phyloP scores from a whole-genome alignment of 2,329 filamentous ascomycete species.

The Aspergillus quadricinctus region DNA sequence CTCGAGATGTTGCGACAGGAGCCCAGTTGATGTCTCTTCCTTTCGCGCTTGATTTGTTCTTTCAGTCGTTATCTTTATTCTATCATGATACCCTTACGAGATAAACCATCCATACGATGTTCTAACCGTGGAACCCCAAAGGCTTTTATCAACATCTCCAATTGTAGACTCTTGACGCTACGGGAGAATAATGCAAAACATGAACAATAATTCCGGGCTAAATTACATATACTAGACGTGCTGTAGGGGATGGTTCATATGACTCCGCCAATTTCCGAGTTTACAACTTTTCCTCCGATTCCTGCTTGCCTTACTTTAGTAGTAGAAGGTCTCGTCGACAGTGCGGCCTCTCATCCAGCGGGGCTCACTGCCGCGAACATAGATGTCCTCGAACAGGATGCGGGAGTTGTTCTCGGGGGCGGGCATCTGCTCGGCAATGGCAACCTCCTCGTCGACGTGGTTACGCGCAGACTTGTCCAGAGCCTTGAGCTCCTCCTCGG shows the following conservation, averaged over 20 bases:
- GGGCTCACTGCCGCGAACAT: constrained; percentile 82
- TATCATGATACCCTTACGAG: constrained; percentile 18
- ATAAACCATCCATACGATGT: not conserved
- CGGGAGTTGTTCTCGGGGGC: constrained; percentile 71
- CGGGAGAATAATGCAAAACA: constrained; percentile 22
- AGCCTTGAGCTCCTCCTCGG: constrained; percentile 91
- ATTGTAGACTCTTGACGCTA: constrained; percentile 24
- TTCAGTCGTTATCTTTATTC: constrained; percentile 3
- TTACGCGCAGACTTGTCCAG: constrained; percentile 90
- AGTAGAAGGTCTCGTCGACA: constrained; percentile 88
- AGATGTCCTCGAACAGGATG: constrained; percentile 95
- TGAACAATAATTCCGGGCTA: constrained; percentile 31
- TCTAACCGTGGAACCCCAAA: not conserved
- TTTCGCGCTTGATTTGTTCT: constrained; percentile 4
- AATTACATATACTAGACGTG: constrained; percentile 35
- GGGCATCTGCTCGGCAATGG: constrained; percentile 82
- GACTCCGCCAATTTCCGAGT: constrained; percentile 14
- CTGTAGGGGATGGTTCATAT: constrained; percentile 19
- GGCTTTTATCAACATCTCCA: constrained; percentile 8
- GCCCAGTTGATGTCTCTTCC: constrained; percentile 16
- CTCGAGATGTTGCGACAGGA: constrained; percentile 38
- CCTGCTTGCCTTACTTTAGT: constrained; percentile 38
- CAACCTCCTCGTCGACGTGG: constrained; percentile 85
- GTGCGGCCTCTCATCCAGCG: constrained; percentile 82
- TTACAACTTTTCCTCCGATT: not conserved